phyloP scores from a whole-genome alignment of 345 rosid genomes.

The Eucalyptus erythrocorys region DNA sequence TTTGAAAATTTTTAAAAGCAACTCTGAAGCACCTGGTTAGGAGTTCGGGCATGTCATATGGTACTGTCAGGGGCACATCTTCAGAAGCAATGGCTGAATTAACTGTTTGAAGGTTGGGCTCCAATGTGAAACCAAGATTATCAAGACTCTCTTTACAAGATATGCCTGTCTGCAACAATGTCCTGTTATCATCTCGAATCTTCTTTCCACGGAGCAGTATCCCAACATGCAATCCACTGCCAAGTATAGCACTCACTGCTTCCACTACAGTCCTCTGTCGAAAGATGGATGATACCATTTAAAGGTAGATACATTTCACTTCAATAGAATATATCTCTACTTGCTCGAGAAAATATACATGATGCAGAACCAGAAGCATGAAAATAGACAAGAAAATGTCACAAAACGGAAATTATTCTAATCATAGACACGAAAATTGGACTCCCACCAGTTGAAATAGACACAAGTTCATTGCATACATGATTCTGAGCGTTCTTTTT shows the following conservation, averaged over 20 bases:
- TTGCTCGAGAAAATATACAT: not conserved
- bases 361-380: not conserved
- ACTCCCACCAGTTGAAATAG: not conserved
- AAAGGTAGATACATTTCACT: not conserved
- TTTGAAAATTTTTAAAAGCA: not conserved
- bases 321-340: not conserved
- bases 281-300: not conserved
- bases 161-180: constrained; percentile 70
- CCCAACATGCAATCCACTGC: constrained; percentile 68
- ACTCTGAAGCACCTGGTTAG: constrained; percentile 30
- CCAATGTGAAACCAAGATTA: constrained; percentile 72
- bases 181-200: constrained; percentile 73
- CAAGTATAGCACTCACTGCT: constrained; percentile 67
- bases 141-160: constrained; percentile 47
- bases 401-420: not conserved
- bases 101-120: constrained; percentile 34
- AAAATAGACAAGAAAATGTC: not conserved
- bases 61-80: constrained; percentile 16
- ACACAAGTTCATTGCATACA: not conserved
- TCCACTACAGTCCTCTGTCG: constrained; percentile 73
- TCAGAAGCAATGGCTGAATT: constrained; percentile 29
- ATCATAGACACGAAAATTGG: not conserved
- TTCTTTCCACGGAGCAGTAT: constrained; percentile 83
- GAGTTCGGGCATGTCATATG: constrained; percentile 14
- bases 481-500: not conserved